These are phyloP conservation scores for Scedosporium boydii DNA, from an alignment of 2,329 filamentous ascomycete species.

Conservation along the genomic window DNA sequence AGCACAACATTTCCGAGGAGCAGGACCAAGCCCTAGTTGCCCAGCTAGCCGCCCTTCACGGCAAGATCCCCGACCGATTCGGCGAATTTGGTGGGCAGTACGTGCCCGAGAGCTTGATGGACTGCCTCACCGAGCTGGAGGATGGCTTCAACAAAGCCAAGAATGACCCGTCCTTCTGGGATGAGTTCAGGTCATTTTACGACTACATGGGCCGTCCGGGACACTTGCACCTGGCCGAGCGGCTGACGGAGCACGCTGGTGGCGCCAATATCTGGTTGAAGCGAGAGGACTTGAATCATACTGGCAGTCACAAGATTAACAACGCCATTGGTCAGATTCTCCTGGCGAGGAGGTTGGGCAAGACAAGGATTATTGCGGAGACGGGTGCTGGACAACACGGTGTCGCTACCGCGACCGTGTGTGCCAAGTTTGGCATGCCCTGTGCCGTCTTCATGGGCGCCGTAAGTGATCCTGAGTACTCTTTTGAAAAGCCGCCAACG, in stretches of 20 bases:
- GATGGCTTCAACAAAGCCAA: conserved; percentile 80
- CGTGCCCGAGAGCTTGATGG: conserved; percentile 95
- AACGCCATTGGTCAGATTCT: conserved; percentile 92
- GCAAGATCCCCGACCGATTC: conserved; percentile 74
- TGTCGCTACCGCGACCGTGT: conserved; percentile 94
- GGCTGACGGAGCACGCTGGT: conserved; percentile 78
- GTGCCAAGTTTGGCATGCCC: conserved; percentile 96
- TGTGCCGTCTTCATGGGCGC: conserved; percentile 98
- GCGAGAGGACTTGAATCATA: conserved; percentile 95
- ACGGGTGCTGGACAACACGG: conserved; percentile 96
- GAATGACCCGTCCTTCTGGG: conserved; percentile 88
- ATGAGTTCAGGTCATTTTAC: conserved; percentile 92
- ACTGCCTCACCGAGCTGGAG: conserved; percentile 85
- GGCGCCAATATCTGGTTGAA: conserved; percentile 97
- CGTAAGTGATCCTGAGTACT: not conserved
- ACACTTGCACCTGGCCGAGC: conserved; percentile 79
- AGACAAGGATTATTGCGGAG: conserved; percentile 96
- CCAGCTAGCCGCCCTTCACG: conserved; percentile 74
- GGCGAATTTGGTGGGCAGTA: conserved; percentile 97
- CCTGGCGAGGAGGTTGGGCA: conserved; percentile 75
- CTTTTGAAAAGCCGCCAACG: too few relatives aligned
- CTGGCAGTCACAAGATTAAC: conserved; percentile 98
- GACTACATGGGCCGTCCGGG: conserved; percentile 95
- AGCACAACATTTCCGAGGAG: conserved; percentile 48
- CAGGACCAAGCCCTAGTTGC: conserved; percentile 58